phyloP scores from a whole-genome alignment of 2,329 filamentous ascomycete species.

The Aureobasidium melanogenum region DNA sequence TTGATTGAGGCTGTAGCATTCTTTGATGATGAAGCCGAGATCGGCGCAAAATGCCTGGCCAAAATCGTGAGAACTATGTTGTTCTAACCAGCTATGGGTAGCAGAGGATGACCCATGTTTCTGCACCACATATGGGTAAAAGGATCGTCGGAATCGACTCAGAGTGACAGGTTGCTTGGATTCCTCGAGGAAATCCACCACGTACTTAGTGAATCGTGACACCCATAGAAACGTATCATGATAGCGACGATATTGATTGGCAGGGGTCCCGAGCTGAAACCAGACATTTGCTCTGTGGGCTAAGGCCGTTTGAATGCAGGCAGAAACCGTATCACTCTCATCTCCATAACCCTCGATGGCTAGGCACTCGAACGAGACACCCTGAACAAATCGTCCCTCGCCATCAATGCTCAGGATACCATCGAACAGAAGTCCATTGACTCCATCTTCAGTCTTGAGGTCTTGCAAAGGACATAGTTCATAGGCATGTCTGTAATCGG shows the following conservation, averaged over 20 bases:
- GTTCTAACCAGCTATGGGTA: slow-evolving; percentile 48
- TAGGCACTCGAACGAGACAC: slow-evolving; percentile 47
- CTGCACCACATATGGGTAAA: slow-evolving; percentile 47
- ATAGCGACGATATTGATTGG: slow-evolving; percentile 53
- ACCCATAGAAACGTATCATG: slow-evolving; percentile 61
- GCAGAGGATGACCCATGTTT: slow-evolving; percentile 34
- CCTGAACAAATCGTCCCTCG: slow-evolving; percentile 42
- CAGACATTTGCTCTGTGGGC: slow-evolving; percentile 41
- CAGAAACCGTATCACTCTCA: slow-evolving; percentile 28
- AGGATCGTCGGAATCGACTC: slow-evolving; percentile 48
- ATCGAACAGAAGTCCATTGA: slow-evolving; percentile 46
- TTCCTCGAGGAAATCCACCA: slow-evolving; percentile 54
- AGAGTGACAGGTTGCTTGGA: slow-evolving; percentile 37
- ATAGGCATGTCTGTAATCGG: slow-evolving; percentile 23
- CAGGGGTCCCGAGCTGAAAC: slow-evolving; percentile 53
- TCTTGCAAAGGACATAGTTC: slow-evolving; percentile 51
- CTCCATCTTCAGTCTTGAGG: slow-evolving; percentile 34
- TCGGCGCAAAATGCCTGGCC: slow-evolving; percentile 52
- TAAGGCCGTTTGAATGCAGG: slow-evolving; percentile 55
- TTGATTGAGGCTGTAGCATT: slow-evolving; percentile 45
- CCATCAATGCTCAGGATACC: slow-evolving; percentile 46
- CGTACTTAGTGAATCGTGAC: slow-evolving; percentile 60
- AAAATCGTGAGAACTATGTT: slow-evolving; percentile 50
- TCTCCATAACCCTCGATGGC: slow-evolving; percentile 60
- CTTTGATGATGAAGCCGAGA: slow-evolving; percentile 55